These are phyloP conservation scores for Eremothecium gossypii DNA, from an alignment of 1,139 yeast species.

Conservation along the genomic window DNA sequence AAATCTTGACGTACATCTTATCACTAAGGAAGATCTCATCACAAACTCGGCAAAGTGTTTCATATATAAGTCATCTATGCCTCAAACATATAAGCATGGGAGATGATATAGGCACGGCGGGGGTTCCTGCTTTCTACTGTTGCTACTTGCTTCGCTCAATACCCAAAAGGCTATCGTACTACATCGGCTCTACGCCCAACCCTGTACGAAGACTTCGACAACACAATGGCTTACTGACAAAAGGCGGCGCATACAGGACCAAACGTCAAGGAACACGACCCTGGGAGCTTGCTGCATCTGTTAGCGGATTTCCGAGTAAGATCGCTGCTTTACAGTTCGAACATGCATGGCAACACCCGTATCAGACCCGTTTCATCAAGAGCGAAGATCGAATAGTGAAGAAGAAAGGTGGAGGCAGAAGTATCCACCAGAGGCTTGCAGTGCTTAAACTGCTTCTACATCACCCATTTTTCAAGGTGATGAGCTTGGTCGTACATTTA, in stretches of 20 bases:
- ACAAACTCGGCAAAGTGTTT: too few species aligned
- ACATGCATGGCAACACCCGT: slow-evolving; percentile 73
- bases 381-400: slow-evolving; percentile 27
- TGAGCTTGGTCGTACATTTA: slow-evolving; percentile 36
- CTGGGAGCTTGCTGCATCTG: slow-evolving; percentile 58
- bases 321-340: slow-evolving; percentile 60
- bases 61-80: too few species aligned
- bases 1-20: too few species aligned
- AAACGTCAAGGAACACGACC: slow-evolving; percentile 49
- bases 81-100: too few species aligned
- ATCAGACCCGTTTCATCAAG: slow-evolving; percentile 52
- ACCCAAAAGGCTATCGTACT: slow-evolving; percentile 47
- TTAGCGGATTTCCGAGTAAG: slow-evolving; percentile 66
- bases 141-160: slow-evolving; percentile 58
- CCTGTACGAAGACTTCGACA: slow-evolving; percentile 62
- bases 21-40: too few species aligned
- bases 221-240: slow-evolving; percentile 61
- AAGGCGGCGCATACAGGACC: slow-evolving; percentile 64
- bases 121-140: slow-evolving; percentile 40
- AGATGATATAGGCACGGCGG: too few species aligned
- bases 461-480: slow-evolving; percentile 35
- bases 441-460: slow-evolving; percentile 40
- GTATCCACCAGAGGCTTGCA: slow-evolving; percentile 44
- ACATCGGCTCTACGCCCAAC: slow-evolving; percentile 72
- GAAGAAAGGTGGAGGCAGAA: slow-evolving; percentile 31